Base-by-base conservation (phyloP, 192 early-diverging fungal genomes). In the Coemansia asiatica region DNA sequence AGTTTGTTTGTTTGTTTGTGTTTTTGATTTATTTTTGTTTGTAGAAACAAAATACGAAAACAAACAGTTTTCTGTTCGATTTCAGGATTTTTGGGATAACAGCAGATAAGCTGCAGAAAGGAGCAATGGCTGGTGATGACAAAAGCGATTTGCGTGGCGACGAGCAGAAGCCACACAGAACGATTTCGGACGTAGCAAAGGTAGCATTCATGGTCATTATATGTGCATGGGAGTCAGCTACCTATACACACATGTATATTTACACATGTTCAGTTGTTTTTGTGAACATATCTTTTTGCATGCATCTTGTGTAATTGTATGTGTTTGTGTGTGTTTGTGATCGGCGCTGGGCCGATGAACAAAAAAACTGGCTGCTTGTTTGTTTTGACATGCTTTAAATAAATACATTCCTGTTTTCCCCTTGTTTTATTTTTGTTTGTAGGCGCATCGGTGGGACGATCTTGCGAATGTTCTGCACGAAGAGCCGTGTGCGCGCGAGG, bases 401-500 rank as follows among this genome's bases (percentile, higher is more conserved):
- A 55, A 26, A 7, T 21, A 15, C 12, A 55, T 16, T 26, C 6
- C 18, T 21, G n/a, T 26, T 21, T 55, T 40, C 4, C 27, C 9
- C 8, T 31, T 15, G 29, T 1, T 55, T 23, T 55, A 26, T 18
- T 18, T 54, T 50, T 28, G 38, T 50, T 19, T 69, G 66, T 81
- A 81, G 79, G 79, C 79, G 13, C 79, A 81, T 57, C 51, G 50
- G 0, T 56, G 69, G 19, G 56, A 60, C 10, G 67, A 68, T 60
- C 27, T 81, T 44, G 63, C 8, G 27, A 61, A 46, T 33, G 51
- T 66, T 26, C 28, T 74, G n/a, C 54, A 56, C 12, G 61, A 28
- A 10, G 66, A 68, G 61, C 73, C 79, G 21, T 81, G 79, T 22
- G 79, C 79, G 18, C 79, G 73, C 60, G 79, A 81, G 46, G 79